A percentile compares a stretch with the other conserved stretches of the same genome.
Evolutionary conservation across 2,329 filamentous ascomycete species (phyloP).

Genomic region (Nemania diffusa): DNA sequence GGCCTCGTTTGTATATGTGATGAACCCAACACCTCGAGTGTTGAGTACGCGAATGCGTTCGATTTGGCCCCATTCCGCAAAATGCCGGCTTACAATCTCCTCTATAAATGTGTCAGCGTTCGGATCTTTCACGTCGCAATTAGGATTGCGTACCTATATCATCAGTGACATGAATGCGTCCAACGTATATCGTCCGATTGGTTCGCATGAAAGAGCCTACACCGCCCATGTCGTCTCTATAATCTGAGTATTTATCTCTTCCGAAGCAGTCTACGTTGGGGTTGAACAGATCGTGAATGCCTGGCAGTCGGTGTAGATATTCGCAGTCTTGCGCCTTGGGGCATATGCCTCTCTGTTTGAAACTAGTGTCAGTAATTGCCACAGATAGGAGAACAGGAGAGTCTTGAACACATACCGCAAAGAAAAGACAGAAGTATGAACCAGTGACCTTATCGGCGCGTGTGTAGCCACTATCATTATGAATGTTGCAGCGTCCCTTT

Average conservation of each 20-base stretch:
- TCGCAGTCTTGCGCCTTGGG: conserved; percentile 93
- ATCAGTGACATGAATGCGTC: conserved; percentile 92
- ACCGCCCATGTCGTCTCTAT: conserved; percentile 86
- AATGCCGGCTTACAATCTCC: conserved; percentile 93
- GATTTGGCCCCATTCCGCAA: conserved; percentile 95
- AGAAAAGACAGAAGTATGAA: conserved; percentile 92
- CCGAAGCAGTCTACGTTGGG: conserved; percentile 96
- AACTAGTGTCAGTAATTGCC: conserved; percentile 8
- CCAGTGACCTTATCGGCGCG: conserved; percentile 80
- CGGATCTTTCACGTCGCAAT: not conserved
- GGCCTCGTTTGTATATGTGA: conserved; percentile 91
- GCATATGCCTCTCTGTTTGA: conserved; percentile 69
- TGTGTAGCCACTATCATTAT: conserved; percentile 81
- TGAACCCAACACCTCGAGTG: conserved; percentile 88
- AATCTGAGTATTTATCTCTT: conserved; percentile 90
- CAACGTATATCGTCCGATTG: conserved; percentile 93
- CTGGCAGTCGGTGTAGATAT: conserved; percentile 89
- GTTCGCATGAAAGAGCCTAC: conserved; percentile 93
- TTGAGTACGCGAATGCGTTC: conserved; percentile 91
- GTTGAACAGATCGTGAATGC: conserved; percentile 88
- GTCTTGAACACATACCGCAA: conserved; percentile 60
- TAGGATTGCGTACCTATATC: conserved; percentile 69
- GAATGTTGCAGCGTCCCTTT: conserved; percentile 86
- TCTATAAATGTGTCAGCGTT: conserved; percentile 58
- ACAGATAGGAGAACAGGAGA: not conserved